phyloP scores from a whole-genome alignment of 1,284 basidiomycete genomes.

The Pseudomicrostroma phylloplanum region DNA sequence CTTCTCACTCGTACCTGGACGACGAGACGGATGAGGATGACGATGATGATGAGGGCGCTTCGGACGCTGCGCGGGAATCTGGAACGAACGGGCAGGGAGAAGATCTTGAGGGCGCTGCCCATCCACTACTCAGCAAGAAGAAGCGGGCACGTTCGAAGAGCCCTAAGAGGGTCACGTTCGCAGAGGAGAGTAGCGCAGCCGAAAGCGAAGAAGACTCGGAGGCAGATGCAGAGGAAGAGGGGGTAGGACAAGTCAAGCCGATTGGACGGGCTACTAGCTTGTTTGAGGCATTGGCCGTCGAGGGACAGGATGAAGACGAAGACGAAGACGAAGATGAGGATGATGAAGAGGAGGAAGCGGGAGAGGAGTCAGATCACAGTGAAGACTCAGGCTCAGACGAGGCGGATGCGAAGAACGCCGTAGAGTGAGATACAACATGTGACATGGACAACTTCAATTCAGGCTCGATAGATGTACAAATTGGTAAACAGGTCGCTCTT shows the following conservation, averaged over 20 bases:
- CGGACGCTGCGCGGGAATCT: slow-evolving; percentile 17
- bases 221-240: slow-evolving; percentile 16
- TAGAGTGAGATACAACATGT: background rate
- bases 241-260: background rate
- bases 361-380: background rate
- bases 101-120: background rate
- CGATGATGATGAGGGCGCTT: slow-evolving; percentile 10
- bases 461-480: background rate
- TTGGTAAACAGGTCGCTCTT: background rate
- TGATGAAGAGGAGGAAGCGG: slow-evolving; percentile 8
- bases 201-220: slow-evolving; percentile 13
- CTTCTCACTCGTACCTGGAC: background rate
- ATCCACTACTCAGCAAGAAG: background rate
- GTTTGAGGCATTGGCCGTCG: slow-evolving; percentile 1
- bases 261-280: background rate
- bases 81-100: background rate
- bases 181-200: slow-evolving; percentile 11
- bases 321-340: slow-evolving; percentile 13
- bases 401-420: background rate
- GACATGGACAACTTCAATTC: background rate
- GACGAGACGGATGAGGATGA: slow-evolving; percentile 13
- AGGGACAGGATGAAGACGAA: background rate
- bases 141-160: no score
- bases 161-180: background rate
- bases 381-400: background rate